Percentiles rank a stretch among this genome's conserved stretches.
Conservation (phyloP, 768 basidiomycete species). For the Lentinula edodes region DNA sequence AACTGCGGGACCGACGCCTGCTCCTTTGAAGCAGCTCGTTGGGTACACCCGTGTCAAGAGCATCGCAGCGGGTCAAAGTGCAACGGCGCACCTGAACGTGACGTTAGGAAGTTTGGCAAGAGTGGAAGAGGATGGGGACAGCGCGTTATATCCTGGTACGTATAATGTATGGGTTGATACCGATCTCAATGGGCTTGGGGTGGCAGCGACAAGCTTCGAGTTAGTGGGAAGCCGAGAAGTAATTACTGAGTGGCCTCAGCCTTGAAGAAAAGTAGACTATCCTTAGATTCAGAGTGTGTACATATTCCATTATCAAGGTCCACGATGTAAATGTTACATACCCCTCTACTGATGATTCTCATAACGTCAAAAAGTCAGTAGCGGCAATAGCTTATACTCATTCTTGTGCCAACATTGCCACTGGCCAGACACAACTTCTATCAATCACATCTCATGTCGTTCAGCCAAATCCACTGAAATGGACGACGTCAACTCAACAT, state of each 20-base stretch:
- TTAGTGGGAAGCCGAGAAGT: conserved; percentile 35
- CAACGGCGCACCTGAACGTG: conserved; percentile 31
- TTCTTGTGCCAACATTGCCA: too few species aligned
- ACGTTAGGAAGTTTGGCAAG: conserved; percentile 45
- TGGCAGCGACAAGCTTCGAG: conserved; percentile 34
- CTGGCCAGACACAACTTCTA: too few species aligned
- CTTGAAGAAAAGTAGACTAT: background rate
- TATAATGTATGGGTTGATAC: conserved; percentile 26
- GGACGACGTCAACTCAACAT: too few species aligned
- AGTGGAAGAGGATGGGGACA: conserved; percentile 38
- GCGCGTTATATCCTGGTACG: conserved; percentile 38
- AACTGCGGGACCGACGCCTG: conserved; percentile 42
- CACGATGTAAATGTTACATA: too few species aligned
- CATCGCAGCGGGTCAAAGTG: conserved; percentile 21
- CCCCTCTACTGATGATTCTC: too few species aligned
- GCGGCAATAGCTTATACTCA: too few species aligned
- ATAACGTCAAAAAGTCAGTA: too few species aligned
- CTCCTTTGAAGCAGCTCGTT: conserved; percentile 47
- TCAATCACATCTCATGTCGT: too few species aligned
- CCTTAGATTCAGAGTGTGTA: too few species aligned
- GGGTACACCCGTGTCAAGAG: conserved; percentile 39
- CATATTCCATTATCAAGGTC: too few species aligned
- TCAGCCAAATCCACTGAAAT: too few species aligned
- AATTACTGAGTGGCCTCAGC: conserved; percentile 36
- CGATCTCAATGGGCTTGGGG: conserved; percentile 35